phyloP scores from a whole-genome alignment of 2,329 filamentous ascomycete genomes.

The Pyricularia sp. region DNA sequence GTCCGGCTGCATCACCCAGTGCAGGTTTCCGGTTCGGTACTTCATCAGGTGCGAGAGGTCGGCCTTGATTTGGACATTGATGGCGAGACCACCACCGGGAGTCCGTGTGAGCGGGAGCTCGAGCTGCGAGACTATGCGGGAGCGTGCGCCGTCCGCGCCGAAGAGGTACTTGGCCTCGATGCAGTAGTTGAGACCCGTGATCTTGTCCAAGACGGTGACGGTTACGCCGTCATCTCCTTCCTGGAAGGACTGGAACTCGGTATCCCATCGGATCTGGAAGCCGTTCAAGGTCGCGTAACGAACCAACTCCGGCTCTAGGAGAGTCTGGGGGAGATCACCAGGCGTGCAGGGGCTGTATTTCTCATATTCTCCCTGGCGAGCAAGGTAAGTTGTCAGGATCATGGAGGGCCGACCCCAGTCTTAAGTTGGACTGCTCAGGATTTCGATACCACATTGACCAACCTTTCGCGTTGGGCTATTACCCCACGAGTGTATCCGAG shows the following conservation, averaged over 20 bases:
- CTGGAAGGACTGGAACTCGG: constrained; percentile 21
- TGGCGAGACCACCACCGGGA: constrained; percentile 21
- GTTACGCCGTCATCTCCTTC: constrained; percentile 16
- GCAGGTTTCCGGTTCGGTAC: constrained; percentile 41
- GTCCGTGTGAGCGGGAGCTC: constrained; percentile 20
- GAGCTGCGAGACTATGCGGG: constrained; percentile 23
- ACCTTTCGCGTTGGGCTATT: constrained; percentile 30
- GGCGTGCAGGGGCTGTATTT: constrained; percentile 28
- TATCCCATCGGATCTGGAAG: constrained; percentile 29
- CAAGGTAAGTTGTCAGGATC: neutral
- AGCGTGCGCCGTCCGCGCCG: constrained; percentile 39
- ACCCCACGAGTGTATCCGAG: constrained; percentile 36
- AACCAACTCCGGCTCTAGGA: constrained; percentile 33
- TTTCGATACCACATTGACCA: constrained; percentile 12
- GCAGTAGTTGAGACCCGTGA: constrained; percentile 15
- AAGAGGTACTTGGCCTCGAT: constrained; percentile 44
- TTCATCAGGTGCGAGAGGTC: constrained; percentile 37
- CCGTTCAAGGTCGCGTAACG: constrained; percentile 24
- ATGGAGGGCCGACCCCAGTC: neutral
- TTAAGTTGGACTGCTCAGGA: neutral
- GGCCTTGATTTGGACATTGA: constrained; percentile 25
- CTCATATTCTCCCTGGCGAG: constrained; percentile 27
- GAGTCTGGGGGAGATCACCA: constrained; percentile 33
- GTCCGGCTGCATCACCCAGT: constrained; percentile 46
- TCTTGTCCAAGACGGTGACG: constrained; percentile 12